phyloP scores from a whole-genome alignment of 129 eudicot genomes.

The Logfia minima region DNA sequence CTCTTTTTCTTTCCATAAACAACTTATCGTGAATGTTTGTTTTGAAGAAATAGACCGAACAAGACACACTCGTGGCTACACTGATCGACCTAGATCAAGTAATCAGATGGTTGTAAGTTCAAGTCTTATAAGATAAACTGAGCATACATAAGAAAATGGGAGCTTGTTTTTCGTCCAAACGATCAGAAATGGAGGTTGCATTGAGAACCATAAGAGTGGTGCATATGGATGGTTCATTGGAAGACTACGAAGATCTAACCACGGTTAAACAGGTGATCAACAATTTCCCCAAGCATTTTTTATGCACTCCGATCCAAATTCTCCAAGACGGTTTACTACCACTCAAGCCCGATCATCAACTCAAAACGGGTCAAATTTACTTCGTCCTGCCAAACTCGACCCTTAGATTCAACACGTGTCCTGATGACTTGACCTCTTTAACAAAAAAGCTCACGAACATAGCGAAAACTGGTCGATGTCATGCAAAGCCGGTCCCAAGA shows the following conservation, averaged over 20 bases:
- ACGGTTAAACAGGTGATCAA: constrained; percentile 48
- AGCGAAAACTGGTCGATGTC: constrained; percentile 34
- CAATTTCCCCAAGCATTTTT: constrained; percentile 43
- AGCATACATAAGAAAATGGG: constrained; percentile 18
- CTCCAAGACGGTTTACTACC: constrained; percentile 39
- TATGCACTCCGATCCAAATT: constrained; percentile 56
- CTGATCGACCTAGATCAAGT: background rate
- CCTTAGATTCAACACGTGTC: constrained; percentile 38
- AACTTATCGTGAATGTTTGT: background rate
- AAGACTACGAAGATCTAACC: constrained; percentile 45
- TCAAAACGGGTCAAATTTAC: constrained; percentile 46
- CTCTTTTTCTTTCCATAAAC: background rate
- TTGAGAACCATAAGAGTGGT: constrained; percentile 43
- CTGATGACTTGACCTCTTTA: constrained; percentile 46
- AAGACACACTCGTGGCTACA: background rate
- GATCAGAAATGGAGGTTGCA: constrained; percentile 7
- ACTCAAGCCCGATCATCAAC: constrained; percentile 35
- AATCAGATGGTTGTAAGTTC: background rate
- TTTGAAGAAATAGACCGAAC: background rate
- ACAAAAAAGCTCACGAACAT: constrained; percentile 45
- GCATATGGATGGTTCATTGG: constrained; percentile 52
- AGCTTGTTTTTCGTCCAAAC: constrained; percentile 27
- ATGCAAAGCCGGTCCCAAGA: constrained; percentile 10
- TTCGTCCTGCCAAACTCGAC: constrained; percentile 55
- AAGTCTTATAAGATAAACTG: background rate